Percentiles rank a stretch among this genome's conserved stretches.
These are phyloP conservation scores for Paramecium sonneborni DNA, from an alignment of 73 alveolate genomes.

Conservation along the genomic window DNA sequence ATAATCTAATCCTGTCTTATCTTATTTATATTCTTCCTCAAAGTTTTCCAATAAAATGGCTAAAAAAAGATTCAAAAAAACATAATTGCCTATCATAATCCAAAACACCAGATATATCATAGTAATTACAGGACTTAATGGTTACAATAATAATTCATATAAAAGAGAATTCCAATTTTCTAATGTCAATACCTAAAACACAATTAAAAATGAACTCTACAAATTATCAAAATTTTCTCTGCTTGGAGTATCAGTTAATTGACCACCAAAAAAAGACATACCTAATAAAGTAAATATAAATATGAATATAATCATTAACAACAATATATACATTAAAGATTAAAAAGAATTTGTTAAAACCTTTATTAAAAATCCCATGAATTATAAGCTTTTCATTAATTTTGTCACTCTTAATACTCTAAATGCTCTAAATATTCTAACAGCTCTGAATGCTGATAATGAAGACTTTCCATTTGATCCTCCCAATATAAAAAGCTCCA, in stretches of 20 bases:
- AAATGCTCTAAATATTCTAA: constrained; percentile 72
- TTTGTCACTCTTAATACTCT: constrained; percentile 78
- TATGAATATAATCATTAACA: constrained; percentile 75
- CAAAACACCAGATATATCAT: constrained; percentile 77
- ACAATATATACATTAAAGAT: constrained; percentile 73
- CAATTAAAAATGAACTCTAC: background rate
- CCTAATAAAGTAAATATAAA: constrained; percentile 77
- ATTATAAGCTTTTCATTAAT: constrained; percentile 70
- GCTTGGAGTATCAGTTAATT: background rate
- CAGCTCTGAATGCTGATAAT: constrained; percentile 69
- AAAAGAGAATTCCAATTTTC: constrained; percentile 77
- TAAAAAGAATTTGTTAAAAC: constrained; percentile 72
- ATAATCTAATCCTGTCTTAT: constrained; percentile 60
- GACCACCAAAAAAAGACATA: constrained; percentile 37
- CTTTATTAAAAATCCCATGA: constrained; percentile 74
- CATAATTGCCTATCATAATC: constrained; percentile 90
- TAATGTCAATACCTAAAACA: constrained; percentile 68
- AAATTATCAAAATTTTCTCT: constrained; percentile 1
- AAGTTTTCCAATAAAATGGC: constrained; percentile 86
- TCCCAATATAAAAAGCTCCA: constrained; percentile 42
- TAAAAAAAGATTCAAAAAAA: constrained; percentile 83
- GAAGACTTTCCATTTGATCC: constrained; percentile 64
- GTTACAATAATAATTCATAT: constrained; percentile 19
- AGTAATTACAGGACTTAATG: constrained; percentile 45
- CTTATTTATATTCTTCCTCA: constrained; percentile 50